A percentile compares a stretch with the other conserved stretches of the same genome.
phyloP scores from a whole-genome alignment of 257 asterid genomes.

The Solanum sejunctum region DNA sequence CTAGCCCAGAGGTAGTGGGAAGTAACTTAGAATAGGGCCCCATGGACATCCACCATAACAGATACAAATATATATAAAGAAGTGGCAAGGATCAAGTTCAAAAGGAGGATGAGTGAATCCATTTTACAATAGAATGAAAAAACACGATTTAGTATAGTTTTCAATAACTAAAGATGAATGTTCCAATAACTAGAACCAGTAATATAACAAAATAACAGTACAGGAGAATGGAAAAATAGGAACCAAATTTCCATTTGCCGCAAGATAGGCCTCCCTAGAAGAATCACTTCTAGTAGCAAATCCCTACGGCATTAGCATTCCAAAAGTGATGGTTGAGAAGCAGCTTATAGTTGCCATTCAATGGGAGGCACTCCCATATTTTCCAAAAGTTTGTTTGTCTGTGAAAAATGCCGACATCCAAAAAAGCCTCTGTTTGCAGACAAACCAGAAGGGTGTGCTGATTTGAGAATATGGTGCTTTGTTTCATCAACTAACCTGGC shows the following conservation, averaged over 20 bases:
- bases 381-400: slow-evolving; percentile 72
- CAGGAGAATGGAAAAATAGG: not conserved
- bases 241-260: not conserved
- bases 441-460: slow-evolving; percentile 97
- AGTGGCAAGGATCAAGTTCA: not conserved
- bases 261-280: not conserved
- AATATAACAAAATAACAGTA: not conserved
- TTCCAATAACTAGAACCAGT: not conserved
- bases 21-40: no score
- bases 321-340: slow-evolving; percentile 1
- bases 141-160: not conserved
- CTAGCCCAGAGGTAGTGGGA: no score
- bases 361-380: slow-evolving; percentile 57
- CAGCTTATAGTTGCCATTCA: slow-evolving; percentile 68
- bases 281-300: not conserved
- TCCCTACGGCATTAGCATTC: not conserved
- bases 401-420: slow-evolving; percentile 97
- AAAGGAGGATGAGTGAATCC: not conserved
- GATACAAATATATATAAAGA: not conserved
- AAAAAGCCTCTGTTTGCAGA: slow-evolving; percentile 96
- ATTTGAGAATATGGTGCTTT: slow-evolving; percentile 72
- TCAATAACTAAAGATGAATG: not conserved
- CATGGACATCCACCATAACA: not conserved
- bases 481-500: slow-evolving; percentile 70
- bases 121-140: not conserved